Conservation (phyloP, 1,284 basidiomycete species). For the Gymnopus androsaceus region DNA sequence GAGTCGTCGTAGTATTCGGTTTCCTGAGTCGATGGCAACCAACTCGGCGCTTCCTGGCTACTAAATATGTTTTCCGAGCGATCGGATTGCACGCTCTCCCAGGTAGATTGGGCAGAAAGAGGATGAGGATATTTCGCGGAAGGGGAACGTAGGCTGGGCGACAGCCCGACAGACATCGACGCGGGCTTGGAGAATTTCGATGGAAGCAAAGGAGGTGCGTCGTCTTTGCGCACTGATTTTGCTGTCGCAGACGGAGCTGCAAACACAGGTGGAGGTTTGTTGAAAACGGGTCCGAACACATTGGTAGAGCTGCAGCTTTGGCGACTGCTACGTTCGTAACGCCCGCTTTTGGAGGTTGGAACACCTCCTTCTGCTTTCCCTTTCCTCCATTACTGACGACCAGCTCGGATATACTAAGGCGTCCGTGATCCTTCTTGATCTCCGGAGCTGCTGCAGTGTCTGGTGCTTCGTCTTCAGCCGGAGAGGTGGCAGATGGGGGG, state of each 20-base stretch:
- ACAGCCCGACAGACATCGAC: constrained; percentile 47
- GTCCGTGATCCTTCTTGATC: constrained; percentile 30
- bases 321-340: constrained; percentile 40
- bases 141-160: constrained; percentile 32
- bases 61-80: constrained; percentile 54
- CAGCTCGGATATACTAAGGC: constrained; percentile 59
- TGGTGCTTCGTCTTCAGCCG: neutral
- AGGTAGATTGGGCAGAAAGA: constrained; percentile 53
- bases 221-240: constrained; percentile 21
- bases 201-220: constrained; percentile 30
- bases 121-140: constrained; percentile 31
- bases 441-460: constrained; percentile 14
- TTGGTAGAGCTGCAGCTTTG: constrained; percentile 56
- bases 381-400: constrained; percentile 31
- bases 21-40: constrained; percentile 63
- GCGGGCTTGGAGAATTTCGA: constrained; percentile 43
- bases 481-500: constrained; percentile 3
- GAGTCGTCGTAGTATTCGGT: constrained; percentile 49
- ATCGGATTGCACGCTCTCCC: constrained; percentile 40
- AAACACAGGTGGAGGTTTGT: constrained; percentile 60
- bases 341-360: constrained; percentile 3
- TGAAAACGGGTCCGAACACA: constrained; percentile 53
- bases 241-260: constrained; percentile 38
- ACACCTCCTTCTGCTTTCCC: constrained; percentile 9
- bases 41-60: constrained; percentile 45